Conservation (phyloP, 2,329 filamentous ascomycete genomes). For the Calonectria hawksworthii region DNA sequence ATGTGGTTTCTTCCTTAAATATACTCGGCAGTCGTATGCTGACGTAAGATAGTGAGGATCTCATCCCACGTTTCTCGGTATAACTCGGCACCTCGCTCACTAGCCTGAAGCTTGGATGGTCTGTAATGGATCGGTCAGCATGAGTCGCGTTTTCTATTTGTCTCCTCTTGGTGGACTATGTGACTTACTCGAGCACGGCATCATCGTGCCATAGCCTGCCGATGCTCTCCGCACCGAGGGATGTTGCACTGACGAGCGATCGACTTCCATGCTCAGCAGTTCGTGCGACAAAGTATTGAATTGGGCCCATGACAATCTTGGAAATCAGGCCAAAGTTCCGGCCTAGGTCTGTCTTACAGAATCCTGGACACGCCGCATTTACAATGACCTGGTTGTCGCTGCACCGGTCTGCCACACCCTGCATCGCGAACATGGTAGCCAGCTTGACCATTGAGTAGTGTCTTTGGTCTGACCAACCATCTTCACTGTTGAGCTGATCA, state of each 20-base stretch:
- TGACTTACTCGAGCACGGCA: not conserved
- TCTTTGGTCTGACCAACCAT: not conserved
- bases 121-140: not conserved
- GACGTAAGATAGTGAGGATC: not conserved
- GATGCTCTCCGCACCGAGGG: not conserved
- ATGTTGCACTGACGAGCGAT: not conserved
- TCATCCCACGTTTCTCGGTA: not conserved
- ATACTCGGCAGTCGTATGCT: not conserved
- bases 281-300: not conserved
- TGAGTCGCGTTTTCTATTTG: not conserved
- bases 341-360: not conserved
- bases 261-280: not conserved
- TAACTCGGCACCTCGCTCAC: not conserved
- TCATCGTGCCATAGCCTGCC: not conserved
- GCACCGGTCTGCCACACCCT: not conserved
- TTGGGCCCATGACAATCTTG: not conserved
- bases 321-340: not conserved
- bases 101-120: not conserved
- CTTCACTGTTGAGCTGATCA: not conserved
- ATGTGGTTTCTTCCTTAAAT: not conserved
- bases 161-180: not conserved
- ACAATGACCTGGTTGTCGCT: not conserved
- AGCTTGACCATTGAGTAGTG: slow-evolving; percentile 5
- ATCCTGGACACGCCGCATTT: not conserved
- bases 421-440: not conserved